phyloP scores from a whole-genome alignment of 164 flowering plant genomes.

The Santalum album region DNA sequence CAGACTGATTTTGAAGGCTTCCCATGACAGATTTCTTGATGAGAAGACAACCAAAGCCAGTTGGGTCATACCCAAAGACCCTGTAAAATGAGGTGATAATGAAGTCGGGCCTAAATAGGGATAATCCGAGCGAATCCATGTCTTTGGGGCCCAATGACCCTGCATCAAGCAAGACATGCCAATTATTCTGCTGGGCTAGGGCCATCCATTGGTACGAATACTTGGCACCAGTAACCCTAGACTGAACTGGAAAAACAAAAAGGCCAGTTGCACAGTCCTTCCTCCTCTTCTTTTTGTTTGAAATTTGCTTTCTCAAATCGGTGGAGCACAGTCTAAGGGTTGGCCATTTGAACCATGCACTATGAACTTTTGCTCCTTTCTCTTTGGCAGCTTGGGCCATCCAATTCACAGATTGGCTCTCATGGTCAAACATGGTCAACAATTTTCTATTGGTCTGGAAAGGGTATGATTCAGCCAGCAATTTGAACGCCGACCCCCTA shows the following conservation, averaged over 20 bases:
- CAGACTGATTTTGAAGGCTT: constrained; percentile 53
- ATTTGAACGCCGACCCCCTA: constrained; percentile 72
- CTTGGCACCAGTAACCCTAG: constrained; percentile 68
- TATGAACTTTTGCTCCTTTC: constrained; percentile 51
- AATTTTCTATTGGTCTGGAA: constrained; percentile 56
- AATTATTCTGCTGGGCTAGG: constrained; percentile 74
- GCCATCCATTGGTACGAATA: constrained; percentile 92
- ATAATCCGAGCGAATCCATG: constrained; percentile 88
- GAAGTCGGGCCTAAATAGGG: constrained; percentile 80
- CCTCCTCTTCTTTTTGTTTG: constrained; percentile 56
- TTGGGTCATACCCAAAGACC: constrained; percentile 80
- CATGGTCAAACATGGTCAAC: constrained; percentile 71
- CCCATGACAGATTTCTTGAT: constrained; percentile 80
- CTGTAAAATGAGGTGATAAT: constrained; percentile 75
- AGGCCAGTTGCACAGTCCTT: constrained; percentile 58
- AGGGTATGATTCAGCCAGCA: constrained; percentile 79
- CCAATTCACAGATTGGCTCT: constrained; percentile 61
- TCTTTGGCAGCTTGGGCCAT: constrained; percentile 64
- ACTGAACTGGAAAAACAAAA: constrained; percentile 88
- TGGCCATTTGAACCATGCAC: constrained; percentile 79
- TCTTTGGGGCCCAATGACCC: constrained; percentile 85
- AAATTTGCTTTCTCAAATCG: constrained; percentile 53
- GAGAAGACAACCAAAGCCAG: constrained; percentile 83
- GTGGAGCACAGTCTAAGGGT: constrained; percentile 68
- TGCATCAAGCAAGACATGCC: constrained; percentile 93